phyloP scores from a whole-genome alignment of 2,329 filamentous ascomycete genomes.

The Emergomyces orientalis region DNA sequence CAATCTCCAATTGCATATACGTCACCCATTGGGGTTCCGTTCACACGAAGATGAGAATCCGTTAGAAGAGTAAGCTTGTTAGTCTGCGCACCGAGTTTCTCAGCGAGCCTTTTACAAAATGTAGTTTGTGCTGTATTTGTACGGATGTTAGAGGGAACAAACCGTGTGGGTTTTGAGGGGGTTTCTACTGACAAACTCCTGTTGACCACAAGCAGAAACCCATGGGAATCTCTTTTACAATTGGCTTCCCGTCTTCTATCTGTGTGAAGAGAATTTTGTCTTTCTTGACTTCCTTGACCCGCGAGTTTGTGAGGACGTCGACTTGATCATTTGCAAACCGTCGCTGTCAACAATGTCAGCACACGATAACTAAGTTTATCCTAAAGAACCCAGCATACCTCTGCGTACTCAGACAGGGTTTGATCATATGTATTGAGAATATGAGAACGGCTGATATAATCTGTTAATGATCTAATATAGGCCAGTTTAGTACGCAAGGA shows the following conservation, averaged over 20 bases:
- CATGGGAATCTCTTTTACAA: conserved; percentile 91
- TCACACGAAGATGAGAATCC: conserved; percentile 81
- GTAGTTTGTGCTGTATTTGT: conserved; percentile 55
- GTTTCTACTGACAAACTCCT: conserved; percentile 52
- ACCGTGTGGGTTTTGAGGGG: background rate
- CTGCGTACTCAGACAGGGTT: conserved; percentile 81
- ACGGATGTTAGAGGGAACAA: conserved; percentile 8
- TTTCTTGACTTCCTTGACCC: conserved; percentile 75
- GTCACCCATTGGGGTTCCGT: conserved; percentile 80
- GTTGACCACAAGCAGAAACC: conserved; percentile 98
- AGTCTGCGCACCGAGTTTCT: conserved; percentile 68
- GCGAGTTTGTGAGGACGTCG: conserved; percentile 81
- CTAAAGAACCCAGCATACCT: conserved; percentile 38
- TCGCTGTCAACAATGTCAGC: conserved; percentile 35
- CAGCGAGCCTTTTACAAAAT: conserved; percentile 65
- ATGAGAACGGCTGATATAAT: conserved; percentile 55
- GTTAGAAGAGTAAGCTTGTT: conserved; percentile 92
- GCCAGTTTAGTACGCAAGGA: background rate
- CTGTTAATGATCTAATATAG: background rate
- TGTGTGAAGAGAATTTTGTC: conserved; percentile 89
- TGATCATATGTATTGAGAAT: conserved; percentile 99
- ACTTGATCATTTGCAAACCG: conserved; percentile 86
- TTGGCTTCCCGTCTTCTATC: conserved; percentile 60
- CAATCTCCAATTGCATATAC: conserved; percentile 97
- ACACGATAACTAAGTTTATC: background rate